These are phyloP conservation scores for Leccinum incarnatum DNA, from an alignment of 768 basidiomycete genomes.

Conservation along the genomic window DNA sequence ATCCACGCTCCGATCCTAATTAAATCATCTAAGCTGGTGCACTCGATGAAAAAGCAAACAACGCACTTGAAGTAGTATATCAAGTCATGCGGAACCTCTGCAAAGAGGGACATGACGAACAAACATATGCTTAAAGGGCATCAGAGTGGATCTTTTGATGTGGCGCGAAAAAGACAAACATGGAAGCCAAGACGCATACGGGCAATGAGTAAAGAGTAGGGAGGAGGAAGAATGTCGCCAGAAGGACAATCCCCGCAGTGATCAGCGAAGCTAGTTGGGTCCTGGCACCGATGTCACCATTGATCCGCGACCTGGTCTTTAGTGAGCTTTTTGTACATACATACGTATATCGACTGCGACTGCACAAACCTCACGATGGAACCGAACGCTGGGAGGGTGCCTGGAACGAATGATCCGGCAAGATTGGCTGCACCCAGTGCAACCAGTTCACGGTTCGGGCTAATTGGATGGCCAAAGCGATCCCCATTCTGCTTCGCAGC, in stretches of 20 bases:
- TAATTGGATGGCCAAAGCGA: conserved; percentile 84
- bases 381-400: conserved; percentile 89
- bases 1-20: conserved; percentile 84
- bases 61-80: conserved; percentile 78
- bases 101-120: conserved; percentile 80
- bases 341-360: neutral
- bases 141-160: conserved; percentile 9
- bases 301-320: conserved; percentile 66
- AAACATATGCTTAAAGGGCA: conserved; percentile 63
- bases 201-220: conserved; percentile 85
- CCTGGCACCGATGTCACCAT: conserved; percentile 82
- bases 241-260: conserved; percentile 68
- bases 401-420: conserved; percentile 75
- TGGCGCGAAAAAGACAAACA: conserved; percentile 49
- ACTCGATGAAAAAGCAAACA: neutral
- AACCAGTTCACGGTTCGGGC: conserved; percentile 93
- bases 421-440: conserved; percentile 85
- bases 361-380: conserved; percentile 77
- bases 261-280: conserved; percentile 89
- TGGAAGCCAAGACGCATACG: conserved; percentile 83
- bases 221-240: conserved; percentile 88
- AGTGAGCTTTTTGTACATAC: neutral
- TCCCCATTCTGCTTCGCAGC: conserved; percentile 91
- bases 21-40: neutral
- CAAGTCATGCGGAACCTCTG: conserved; percentile 86